Conservation (phyloP, 345 rosid genomes). For the Acer negundo region DNA sequence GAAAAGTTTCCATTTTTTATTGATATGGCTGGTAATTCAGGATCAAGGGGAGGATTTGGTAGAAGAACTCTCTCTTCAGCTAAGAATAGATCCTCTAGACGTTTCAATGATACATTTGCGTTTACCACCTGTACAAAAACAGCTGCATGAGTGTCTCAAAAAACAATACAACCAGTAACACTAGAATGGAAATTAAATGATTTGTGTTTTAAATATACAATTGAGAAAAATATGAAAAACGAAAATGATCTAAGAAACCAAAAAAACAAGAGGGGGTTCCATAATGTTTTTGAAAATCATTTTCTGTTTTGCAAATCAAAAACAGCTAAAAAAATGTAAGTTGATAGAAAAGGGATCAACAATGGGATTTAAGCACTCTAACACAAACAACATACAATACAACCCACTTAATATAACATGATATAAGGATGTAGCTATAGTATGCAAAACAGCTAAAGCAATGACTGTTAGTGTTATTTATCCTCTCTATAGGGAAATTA, state of each 20-base stretch:
- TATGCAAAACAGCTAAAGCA: neutral
- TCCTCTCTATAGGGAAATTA: conserved; percentile 7
- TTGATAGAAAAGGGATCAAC: too few relatives aligned
- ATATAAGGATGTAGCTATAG: conserved; percentile 1
- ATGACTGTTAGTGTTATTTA: neutral
- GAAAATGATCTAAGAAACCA: neutral
- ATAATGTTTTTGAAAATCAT: neutral
- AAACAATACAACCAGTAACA: conserved; percentile 14
- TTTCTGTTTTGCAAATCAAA: neutral
- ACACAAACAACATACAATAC: neutral
- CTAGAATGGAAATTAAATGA: neutral
- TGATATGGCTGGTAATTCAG: conserved; percentile 70
- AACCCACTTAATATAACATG: neutral
- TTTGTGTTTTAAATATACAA: neutral
- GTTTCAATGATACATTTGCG: conserved; percentile 93
- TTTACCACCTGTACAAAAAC: conserved; percentile 63
- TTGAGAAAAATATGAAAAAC: conserved; percentile 6
- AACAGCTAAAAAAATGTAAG: neutral
- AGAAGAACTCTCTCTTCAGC: conserved; percentile 92
- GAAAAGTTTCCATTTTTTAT: conserved; percentile 87
- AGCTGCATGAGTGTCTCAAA: conserved; percentile 27
- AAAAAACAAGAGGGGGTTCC: neutral
- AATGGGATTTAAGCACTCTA: too few relatives aligned
- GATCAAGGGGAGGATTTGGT: conserved; percentile 87
- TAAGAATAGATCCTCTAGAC: conserved; percentile 87